Evolutionary conservation across 2,329 filamentous ascomycete species (phyloP).

Genomic region (Myriosclerotinia curreyana): DNA sequence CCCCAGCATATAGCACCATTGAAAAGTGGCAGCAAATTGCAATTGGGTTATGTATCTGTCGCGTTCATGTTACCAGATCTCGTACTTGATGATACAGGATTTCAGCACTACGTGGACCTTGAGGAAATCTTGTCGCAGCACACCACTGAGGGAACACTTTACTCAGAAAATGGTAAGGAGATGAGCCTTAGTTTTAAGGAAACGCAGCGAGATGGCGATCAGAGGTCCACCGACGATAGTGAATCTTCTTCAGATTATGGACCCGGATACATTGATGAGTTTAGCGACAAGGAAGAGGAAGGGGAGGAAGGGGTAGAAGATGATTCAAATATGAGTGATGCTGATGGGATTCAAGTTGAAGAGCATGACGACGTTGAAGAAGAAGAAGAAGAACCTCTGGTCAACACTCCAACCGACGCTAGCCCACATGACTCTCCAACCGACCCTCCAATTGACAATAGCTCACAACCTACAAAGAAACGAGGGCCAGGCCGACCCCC

Average conservation of each 20-base stretch:
- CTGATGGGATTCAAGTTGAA: slow-evolving; percentile 31
- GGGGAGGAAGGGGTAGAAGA: slow-evolving; percentile 29
- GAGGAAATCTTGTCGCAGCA: slow-evolving; percentile 36
- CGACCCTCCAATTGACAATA: slow-evolving; percentile 24
- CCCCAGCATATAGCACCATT: slow-evolving; percentile 56
- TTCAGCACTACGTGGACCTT: slow-evolving; percentile 49
- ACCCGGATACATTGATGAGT: slow-evolving; percentile 30
- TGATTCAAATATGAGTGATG: slow-evolving; percentile 11
- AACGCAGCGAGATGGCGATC: slow-evolving; percentile 54
- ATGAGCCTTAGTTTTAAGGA: slow-evolving; percentile 74
- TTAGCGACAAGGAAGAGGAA: slow-evolving; percentile 27
- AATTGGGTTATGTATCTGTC: slow-evolving; percentile 69
- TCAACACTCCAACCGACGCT: slow-evolving; percentile 25
- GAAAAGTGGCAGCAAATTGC: slow-evolving; percentile 62
- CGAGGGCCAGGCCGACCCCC: slow-evolving; percentile 77
- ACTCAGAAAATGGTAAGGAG: slow-evolving; percentile 55
- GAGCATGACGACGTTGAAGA: slow-evolving; percentile 36
- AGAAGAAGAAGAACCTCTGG: slow-evolving; percentile 5
- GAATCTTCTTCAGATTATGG: slow-evolving; percentile 29
- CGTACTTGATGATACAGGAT: slow-evolving; percentile 55
- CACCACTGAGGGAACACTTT: slow-evolving; percentile 38
- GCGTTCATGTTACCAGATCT: slow-evolving; percentile 66
- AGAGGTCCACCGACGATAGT: slow-evolving; percentile 39
- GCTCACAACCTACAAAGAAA: slow-evolving; percentile 39
- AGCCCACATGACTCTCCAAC: slow-evolving; percentile 27